These are phyloP conservation scores for Amanita rimosa DNA, from an alignment of 768 basidiomycete species.

Conservation along the genomic window DNA sequence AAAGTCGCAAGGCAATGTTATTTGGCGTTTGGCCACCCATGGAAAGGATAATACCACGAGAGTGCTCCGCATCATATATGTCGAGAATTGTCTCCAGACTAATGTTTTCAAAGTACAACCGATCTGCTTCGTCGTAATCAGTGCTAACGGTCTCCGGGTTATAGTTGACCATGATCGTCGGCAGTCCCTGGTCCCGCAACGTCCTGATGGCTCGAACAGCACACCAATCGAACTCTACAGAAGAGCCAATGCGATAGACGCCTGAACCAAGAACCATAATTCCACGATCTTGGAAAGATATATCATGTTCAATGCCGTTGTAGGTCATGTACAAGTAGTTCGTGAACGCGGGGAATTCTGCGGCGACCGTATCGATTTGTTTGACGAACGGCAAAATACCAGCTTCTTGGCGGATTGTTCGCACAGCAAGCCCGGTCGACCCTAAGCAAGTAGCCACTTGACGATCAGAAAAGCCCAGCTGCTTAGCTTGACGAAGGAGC, in stretches of 20 bases:
- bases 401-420: slow-evolving; percentile 76
- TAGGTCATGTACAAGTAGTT: slow-evolving; percentile 99
- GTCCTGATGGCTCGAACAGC: slow-evolving; percentile 96
- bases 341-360: slow-evolving; percentile 97
- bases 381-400: slow-evolving; percentile 87
- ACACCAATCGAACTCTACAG: slow-evolving; percentile 99
- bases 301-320: slow-evolving; percentile 91
- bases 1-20: slow-evolving; percentile 93
- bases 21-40: slow-evolving; percentile 99
- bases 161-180: slow-evolving; percentile 99
- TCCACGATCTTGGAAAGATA: slow-evolving; percentile 82
- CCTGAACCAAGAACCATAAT: slow-evolving; percentile 98
- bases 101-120: slow-evolving; percentile 99
- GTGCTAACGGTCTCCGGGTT: slow-evolving; percentile 99
- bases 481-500: slow-evolving; percentile 75
- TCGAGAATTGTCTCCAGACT: slow-evolving; percentile 92
- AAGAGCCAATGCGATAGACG: slow-evolving; percentile 97
- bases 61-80: slow-evolving; percentile 86
- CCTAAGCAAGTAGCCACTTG: slow-evolving; percentile 76
- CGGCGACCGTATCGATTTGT: slow-evolving; percentile 98
- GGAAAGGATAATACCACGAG: slow-evolving; percentile 87
- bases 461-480: slow-evolving; percentile 92
- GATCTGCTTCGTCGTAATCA: slow-evolving; percentile 97
- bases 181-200: slow-evolving; percentile 85
- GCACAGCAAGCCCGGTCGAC: slow-evolving; percentile 89